Percentiles rank a stretch among this genome's conserved stretches.
Evolutionary conservation across 208 protist genomes (phyloP).

Genomic region (Strigomonas galati): DNA sequence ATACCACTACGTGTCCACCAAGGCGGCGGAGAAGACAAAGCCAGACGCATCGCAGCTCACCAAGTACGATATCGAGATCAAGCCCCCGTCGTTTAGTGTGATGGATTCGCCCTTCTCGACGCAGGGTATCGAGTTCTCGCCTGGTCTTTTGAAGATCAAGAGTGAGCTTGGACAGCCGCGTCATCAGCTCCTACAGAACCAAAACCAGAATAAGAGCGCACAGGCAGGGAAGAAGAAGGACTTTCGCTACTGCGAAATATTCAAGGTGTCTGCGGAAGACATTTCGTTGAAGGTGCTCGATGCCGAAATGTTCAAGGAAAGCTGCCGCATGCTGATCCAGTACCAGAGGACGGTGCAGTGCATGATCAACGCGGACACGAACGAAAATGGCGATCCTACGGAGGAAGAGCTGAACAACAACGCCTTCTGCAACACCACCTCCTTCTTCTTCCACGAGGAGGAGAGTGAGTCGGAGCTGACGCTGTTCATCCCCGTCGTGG

Average conservation of each 20-base stretch:
- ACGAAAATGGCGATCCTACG: not conserved
- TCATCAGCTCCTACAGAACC: not conserved
- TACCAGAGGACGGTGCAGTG: conserved; percentile 14
- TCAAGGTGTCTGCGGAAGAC: conserved; percentile 27
- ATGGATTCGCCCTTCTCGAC: conserved; percentile 36
- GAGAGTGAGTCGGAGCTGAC: not conserved
- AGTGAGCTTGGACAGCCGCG: conserved; percentile 34
- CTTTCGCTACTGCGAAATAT: conserved; percentile 18
- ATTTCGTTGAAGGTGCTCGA: conserved; percentile 30
- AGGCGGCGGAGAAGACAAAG: conserved; percentile 27
- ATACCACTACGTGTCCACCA: conserved; percentile 63
- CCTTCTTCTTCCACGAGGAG: not conserved
- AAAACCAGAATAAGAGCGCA: conserved; percentile 7
- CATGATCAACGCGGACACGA: not conserved
- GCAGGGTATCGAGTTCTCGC: conserved; percentile 49
- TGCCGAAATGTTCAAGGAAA: conserved; percentile 29
- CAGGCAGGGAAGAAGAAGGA: not conserved
- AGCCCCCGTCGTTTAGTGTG: conserved; percentile 50
- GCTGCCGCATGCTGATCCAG: conserved; percentile 34
- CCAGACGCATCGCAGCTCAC: conserved; percentile 35
- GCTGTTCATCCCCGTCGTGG: conserved; percentile 22
- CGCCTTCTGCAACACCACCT: not conserved
- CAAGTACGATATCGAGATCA: conserved; percentile 60
- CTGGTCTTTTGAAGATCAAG: conserved; percentile 46
- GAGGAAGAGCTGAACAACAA: not conserved